A percentile compares a stretch with the other conserved stretches of the same genome.
phyloP scores from a whole-genome alignment of 2,329 filamentous ascomycete genomes.

The Ceratocystis colombiana region DNA sequence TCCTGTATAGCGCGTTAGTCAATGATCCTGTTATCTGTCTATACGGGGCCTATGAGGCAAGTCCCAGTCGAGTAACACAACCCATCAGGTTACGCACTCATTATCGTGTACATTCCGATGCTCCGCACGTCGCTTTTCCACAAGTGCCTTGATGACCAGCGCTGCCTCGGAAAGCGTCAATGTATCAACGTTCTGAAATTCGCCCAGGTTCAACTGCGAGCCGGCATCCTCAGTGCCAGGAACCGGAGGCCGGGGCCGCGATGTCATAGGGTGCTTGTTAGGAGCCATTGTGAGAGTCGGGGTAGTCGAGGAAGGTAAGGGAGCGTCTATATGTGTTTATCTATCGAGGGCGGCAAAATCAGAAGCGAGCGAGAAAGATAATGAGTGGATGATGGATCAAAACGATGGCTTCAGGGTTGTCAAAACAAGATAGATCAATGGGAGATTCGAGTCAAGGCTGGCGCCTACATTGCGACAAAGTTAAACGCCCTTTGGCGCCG shows the following conservation, averaged over 20 bases:
- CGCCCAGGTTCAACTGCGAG: conserved; percentile 71
- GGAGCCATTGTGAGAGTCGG: conserved; percentile 17
- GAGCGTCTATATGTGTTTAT: too few species aligned
- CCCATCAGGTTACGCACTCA: conserved; percentile 48
- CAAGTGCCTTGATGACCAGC: conserved; percentile 81
- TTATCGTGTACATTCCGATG: conserved; percentile 76
- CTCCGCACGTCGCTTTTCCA: conserved; percentile 67
- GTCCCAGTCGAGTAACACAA: background rate
- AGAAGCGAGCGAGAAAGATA: background rate
- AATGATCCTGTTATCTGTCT: background rate
- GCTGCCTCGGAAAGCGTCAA: conserved; percentile 86
- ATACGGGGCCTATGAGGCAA: too few species aligned
- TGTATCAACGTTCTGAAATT: conserved; percentile 85
- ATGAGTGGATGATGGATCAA: background rate
- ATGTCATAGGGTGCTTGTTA: conserved; percentile 35
- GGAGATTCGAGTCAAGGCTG: conserved; percentile 15
- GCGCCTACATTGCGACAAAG: conserved; percentile 5
- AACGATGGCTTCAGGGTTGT: conserved; percentile 2
- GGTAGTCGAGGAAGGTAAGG: background rate
- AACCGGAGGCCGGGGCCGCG: conserved; percentile 57
- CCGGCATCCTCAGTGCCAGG: conserved; percentile 82
- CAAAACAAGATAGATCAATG: background rate
- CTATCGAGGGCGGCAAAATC: background rate
- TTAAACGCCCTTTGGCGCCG: conserved; percentile 22
- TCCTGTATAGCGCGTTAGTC: conserved; percentile 38